Percentiles rank a stretch among this genome's conserved stretches.
Evolutionary conservation across 2,329 filamentous ascomycete genomes (phyloP).

Genomic region (Cercospora sp.): DNA sequence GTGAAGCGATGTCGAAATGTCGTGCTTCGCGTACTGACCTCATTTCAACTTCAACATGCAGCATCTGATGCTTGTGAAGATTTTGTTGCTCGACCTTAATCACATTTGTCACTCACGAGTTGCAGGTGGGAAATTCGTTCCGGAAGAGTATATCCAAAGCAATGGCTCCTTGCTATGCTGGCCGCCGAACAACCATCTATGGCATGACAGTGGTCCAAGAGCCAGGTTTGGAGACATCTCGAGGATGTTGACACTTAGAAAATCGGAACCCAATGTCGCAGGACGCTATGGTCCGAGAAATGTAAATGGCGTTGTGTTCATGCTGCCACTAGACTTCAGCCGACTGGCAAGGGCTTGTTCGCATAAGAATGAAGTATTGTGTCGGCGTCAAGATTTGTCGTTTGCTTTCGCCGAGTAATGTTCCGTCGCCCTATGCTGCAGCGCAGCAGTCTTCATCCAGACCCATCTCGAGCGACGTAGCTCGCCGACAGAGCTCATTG

Average conservation of each 20-base stretch:
- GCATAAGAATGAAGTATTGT: not conserved
- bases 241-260: not conserved
- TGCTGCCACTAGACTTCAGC: not conserved
- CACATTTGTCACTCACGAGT: not conserved
- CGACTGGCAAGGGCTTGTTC: not conserved
- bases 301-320: not conserved
- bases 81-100: not conserved
- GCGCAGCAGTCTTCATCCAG: not conserved
- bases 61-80: not conserved
- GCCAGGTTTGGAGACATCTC: not conserved
- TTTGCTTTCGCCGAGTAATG: not conserved
- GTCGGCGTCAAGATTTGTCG: not conserved
- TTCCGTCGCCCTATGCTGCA: not conserved
- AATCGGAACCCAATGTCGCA: not conserved
- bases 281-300: not conserved
- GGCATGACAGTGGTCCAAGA: not conserved
- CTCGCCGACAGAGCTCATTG: not conserved
- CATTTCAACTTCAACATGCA: not conserved
- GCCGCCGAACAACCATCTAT: not conserved
- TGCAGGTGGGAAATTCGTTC: not conserved
- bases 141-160: not conserved
- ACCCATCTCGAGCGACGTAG: not conserved
- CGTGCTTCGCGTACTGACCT: not conserved
- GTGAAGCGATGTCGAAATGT: not conserved
- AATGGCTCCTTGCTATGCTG: not conserved